Percentiles rank a stretch among this genome's conserved stretches.
phyloP scores from a whole-genome alignment of 2,329 filamentous ascomycete genomes.

The Apiospora sp. region DNA sequence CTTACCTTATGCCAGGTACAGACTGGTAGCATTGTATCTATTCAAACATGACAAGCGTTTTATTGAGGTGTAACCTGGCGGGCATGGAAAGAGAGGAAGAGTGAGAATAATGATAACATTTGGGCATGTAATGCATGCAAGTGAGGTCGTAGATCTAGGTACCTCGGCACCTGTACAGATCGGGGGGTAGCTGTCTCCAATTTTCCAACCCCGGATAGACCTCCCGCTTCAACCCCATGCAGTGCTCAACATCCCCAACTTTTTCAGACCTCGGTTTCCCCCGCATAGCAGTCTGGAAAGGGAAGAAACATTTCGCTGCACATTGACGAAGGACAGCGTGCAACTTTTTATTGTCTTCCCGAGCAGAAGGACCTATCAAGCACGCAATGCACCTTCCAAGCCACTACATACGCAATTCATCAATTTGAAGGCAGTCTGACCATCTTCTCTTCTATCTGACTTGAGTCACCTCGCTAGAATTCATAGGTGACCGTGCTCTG shows the following conservation, averaged over 20 bases:
- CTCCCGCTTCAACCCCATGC: slow-evolving; percentile 18
- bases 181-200: slow-evolving; percentile 23
- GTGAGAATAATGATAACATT: not conserved
- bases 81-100: not conserved
- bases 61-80: not conserved
- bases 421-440: not conserved
- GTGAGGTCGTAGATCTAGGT: slow-evolving; percentile 1
- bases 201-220: slow-evolving; percentile 26
- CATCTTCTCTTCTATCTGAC: not conserved
- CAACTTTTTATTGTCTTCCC: not conserved
- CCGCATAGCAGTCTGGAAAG: slow-evolving; percentile 15
- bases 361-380: not conserved
- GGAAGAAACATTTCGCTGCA: not conserved
- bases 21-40: not conserved
- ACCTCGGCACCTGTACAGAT: slow-evolving; percentile 5
- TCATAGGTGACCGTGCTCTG: not conserved
- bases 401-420: not conserved
- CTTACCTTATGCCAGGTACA: no score
- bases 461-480: not conserved
- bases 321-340: not conserved
- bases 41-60: not conserved
- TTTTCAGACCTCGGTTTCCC: slow-evolving; percentile 26
- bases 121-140: not conserved
- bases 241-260: slow-evolving; percentile 3
- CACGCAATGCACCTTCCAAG: not conserved